Evolutionary conservation across 2,329 filamentous ascomycete species (phyloP).

Genomic region (Incumbomyces lentus): DNA sequence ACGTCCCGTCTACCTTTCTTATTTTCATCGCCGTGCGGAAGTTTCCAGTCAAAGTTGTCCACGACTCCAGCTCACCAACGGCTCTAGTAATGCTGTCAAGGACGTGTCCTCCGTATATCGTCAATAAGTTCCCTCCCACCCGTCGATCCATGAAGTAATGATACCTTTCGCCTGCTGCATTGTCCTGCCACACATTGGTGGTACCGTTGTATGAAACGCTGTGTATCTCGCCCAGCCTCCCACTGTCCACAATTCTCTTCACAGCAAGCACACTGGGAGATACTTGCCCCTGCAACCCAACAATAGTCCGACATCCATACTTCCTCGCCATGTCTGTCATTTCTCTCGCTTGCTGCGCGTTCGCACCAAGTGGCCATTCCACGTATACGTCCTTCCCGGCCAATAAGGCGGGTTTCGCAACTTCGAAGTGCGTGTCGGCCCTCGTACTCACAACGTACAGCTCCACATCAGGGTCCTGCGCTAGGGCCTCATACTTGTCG

Average conservation of each 20-base stretch:
- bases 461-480: constrained; percentile 41
- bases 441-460: constrained; percentile 46
- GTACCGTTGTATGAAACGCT: constrained; percentile 38
- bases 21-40: constrained; percentile 15
- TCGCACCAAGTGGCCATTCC: constrained; percentile 49
- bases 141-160: constrained; percentile 41
- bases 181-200: constrained; percentile 27
- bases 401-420: constrained; percentile 37
- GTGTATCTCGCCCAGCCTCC: constrained; percentile 43
- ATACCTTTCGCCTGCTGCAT: constrained; percentile 24
- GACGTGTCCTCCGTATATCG: constrained; percentile 29
- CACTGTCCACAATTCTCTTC: constrained; percentile 34
- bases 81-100: constrained; percentile 19
- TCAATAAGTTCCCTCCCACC: constrained; percentile 35
- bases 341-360: constrained; percentile 31
- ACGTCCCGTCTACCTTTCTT: constrained; percentile 15
- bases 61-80: constrained; percentile 17
- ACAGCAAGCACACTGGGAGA: constrained; percentile 37
- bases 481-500: constrained; percentile 40
- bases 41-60: constrained; percentile 16
- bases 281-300: constrained; percentile 44
- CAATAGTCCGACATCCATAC: constrained; percentile 31
- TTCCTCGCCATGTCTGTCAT: constrained; percentile 29
- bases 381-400: constrained; percentile 46
- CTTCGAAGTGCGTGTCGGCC: constrained; percentile 43